Percentiles rank a stretch among this genome's conserved stretches.
These are phyloP conservation scores for Lineolata rhizophorae DNA, from an alignment of 495 filamentous ascomycete genomes.

Conservation along the genomic window DNA sequence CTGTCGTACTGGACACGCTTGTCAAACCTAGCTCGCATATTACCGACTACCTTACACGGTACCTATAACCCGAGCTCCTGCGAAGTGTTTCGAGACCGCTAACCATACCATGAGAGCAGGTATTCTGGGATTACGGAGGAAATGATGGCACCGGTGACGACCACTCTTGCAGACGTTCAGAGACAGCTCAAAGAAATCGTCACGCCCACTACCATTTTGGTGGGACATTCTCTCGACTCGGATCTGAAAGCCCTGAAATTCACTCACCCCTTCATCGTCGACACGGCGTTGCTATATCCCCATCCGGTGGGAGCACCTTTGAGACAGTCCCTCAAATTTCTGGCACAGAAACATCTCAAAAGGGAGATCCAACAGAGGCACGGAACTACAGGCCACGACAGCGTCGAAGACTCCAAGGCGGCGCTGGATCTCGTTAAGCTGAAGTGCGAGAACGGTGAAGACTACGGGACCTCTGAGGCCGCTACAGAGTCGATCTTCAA, in stretches of 20 bases:
- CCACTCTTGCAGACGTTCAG: conserved; percentile 69
- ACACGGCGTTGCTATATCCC: conserved; percentile 70
- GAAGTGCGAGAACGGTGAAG: conserved; percentile 79
- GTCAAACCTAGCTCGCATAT: conserved; percentile 77
- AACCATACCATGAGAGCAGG: conserved; percentile 15
- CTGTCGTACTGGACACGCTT: conserved; percentile 62
- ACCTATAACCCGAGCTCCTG: no score
- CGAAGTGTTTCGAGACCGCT: no score
- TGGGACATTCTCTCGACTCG: conserved; percentile 83
- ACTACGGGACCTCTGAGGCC: conserved; percentile 56
- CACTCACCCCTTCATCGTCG: conserved; percentile 80
- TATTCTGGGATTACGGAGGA: conserved; percentile 79
- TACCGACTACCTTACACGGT: conserved; percentile 72
- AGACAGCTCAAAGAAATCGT: conserved; percentile 47
- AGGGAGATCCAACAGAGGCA: conserved; percentile 71
- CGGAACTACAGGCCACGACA: conserved; percentile 55
- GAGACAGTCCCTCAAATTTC: conserved; percentile 59
- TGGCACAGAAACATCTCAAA: conserved; percentile 55
- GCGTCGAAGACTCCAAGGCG: conserved; percentile 74
- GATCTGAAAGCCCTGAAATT: conserved; percentile 67
- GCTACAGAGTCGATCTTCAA: conserved; percentile 74
- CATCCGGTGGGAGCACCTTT: conserved; percentile 55
- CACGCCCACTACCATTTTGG: conserved; percentile 51
- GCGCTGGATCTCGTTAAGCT: conserved; percentile 82
- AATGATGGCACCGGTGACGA: conserved; percentile 60